Percentiles rank a stretch among this genome's conserved stretches.
These are phyloP conservation scores for Aspergillus cavernicola DNA, from an alignment of 495 filamentous ascomycete genomes.

Conservation along the genomic window DNA sequence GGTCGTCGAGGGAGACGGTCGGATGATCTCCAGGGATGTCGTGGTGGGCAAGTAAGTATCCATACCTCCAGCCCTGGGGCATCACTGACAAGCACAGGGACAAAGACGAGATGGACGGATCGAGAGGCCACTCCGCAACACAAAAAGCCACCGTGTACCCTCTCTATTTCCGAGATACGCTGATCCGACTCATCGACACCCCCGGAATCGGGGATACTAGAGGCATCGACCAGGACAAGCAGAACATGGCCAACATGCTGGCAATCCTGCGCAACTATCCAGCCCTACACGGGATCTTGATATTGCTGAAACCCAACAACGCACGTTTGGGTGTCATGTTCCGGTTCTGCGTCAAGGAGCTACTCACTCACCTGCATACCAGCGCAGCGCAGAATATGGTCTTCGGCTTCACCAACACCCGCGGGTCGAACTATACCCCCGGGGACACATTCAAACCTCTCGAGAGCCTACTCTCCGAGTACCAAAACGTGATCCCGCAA, in stretches of 20 bases:
- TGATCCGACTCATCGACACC: constrained; percentile 11
- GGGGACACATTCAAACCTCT: constrained; percentile 8
- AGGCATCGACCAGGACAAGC: constrained; percentile 11
- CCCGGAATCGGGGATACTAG: constrained; percentile 10
- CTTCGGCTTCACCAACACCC: constrained; percentile 8
- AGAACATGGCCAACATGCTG: constrained; percentile 15
- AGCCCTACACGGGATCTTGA: constrained; percentile 9
- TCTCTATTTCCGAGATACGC: constrained; percentile 10
- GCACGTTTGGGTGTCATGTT: constrained; percentile 13
- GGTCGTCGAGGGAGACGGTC: constrained; percentile 3
- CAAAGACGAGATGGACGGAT: constrained; percentile 7
- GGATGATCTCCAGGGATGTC: constrained; percentile 10
- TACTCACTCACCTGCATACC: constrained; percentile 8
- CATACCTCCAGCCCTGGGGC: not conserved
- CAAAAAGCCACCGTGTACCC: constrained; percentile 14
- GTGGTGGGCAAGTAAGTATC: not conserved
- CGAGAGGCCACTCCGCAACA: constrained; percentile 6
- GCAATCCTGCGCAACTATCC: constrained; percentile 11
- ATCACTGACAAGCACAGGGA: not conserved
- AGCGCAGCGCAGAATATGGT: constrained; percentile 11
- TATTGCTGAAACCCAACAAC: constrained; percentile 13
- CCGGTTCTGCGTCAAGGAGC: constrained; percentile 12
- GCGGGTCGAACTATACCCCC: constrained; percentile 8
- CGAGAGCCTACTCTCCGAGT: constrained; percentile 3
- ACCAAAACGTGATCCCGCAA: constrained; percentile 4